Evolutionary conservation across 1,284 basidiomycete species (phyloP).

Genomic region (Clitocybe nebularis): DNA sequence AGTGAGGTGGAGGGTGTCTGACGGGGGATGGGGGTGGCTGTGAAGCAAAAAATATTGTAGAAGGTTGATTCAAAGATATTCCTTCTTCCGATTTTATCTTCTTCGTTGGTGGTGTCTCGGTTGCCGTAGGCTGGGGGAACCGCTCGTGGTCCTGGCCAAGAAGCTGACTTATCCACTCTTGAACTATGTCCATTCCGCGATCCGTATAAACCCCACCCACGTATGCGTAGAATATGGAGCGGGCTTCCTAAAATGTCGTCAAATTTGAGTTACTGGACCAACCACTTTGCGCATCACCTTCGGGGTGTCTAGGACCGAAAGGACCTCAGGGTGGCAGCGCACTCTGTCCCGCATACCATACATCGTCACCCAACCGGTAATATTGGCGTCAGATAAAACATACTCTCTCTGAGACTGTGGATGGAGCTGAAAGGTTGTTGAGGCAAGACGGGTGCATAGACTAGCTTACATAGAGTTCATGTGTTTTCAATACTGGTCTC

Average conservation of each 20-base stretch:
- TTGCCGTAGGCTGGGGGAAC: conserved; percentile 16
- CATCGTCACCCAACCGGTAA: conserved; percentile 53
- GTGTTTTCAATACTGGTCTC: conserved; percentile 47
- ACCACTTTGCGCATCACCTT: conserved; percentile 35
- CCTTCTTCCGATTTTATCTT: conserved; percentile 31
- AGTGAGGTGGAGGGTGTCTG: conserved; percentile 16
- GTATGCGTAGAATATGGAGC: conserved; percentile 59
- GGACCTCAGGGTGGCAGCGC: conserved; percentile 45
- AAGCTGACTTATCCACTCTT: conserved; percentile 56
- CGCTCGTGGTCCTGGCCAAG: conserved; percentile 36
- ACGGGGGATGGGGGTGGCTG: conserved; percentile 23
- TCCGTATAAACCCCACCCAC: conserved; percentile 61
- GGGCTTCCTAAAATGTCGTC: conserved; percentile 46
- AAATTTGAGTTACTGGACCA: not conserved
- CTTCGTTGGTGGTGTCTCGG: conserved; percentile 31
- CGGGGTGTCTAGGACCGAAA: conserved; percentile 34
- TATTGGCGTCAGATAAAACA: conserved; percentile 40
- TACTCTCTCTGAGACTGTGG: conserved; percentile 32
- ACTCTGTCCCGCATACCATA: conserved; percentile 59
- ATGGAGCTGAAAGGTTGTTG: too few species aligned
- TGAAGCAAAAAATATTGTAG: conserved; percentile 28
- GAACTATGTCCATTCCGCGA: conserved; percentile 46
- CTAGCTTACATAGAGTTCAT: conserved; percentile 47
- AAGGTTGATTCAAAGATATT: conserved; percentile 18
- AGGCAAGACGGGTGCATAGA: too few species aligned